phyloP scores from a whole-genome alignment of 257 asterid species.

The Nicotiana attenuata region DNA sequence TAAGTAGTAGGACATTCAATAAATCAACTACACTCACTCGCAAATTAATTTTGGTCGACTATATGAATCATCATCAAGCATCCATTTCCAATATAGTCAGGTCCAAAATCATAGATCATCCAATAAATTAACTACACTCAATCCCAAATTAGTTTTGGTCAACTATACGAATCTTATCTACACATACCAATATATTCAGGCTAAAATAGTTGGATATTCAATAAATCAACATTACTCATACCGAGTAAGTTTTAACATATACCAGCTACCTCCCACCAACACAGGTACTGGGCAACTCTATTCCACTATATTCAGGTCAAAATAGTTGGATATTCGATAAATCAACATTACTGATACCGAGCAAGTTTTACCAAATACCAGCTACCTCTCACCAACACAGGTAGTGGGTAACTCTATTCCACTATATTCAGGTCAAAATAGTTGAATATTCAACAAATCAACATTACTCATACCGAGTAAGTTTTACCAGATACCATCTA shows the following conservation, averaged over 20 bases:
- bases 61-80: not conserved
- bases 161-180: too few relatives aligned
- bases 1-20: not conserved
- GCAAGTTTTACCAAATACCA: not conserved
- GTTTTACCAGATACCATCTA: too few relatives aligned
- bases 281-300: too few relatives aligned
- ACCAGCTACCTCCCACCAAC: too few relatives aligned
- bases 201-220: not conserved
- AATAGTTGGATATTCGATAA: not conserved
- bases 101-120: not conserved
- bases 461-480: not conserved
- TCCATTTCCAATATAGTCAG: not conserved
- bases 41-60: not conserved
- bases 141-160: not conserved
- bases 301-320: not conserved
- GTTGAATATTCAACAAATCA: not conserved
- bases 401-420: not conserved
- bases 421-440: not conserved
- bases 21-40: not conserved
- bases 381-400: too few relatives aligned
- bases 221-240: not conserved
- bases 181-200: not conserved
- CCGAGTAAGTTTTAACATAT: not conserved
- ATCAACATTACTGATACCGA: not conserved
- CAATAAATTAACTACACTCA: not conserved